Percentiles rank a stretch among this genome's conserved stretches.
These are phyloP conservation scores for Arabis hirsuta DNA, from an alignment of 345 rosid genomes.

Conservation along the genomic window DNA sequence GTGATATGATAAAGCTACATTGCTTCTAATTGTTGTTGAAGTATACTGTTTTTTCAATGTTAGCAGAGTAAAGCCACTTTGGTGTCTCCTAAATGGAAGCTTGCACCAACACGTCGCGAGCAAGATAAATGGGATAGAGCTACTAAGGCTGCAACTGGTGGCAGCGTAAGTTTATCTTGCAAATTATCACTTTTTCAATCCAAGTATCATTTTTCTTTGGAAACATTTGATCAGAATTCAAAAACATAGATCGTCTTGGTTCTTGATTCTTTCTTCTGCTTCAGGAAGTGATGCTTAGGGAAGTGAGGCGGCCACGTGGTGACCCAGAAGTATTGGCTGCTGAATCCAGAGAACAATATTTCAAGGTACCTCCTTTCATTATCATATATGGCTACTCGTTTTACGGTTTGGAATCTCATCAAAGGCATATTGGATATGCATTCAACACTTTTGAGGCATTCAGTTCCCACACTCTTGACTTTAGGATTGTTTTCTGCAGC, in stretches of 20 bases:
- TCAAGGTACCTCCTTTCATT: constrained; percentile 52
- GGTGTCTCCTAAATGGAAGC: constrained; percentile 58
- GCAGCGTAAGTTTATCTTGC: constrained; percentile 64
- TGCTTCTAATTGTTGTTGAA: constrained; percentile 7
- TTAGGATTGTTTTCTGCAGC: constrained; percentile 56
- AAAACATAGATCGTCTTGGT: constrained; percentile 22
- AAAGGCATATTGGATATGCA: constrained; percentile 10
- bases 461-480: background rate
- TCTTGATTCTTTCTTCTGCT: constrained; percentile 29
- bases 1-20: background rate
- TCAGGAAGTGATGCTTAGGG: constrained; percentile 75
- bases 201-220: background rate
- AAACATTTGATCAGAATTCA: constrained; percentile 6
- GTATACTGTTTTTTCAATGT: constrained; percentile 6
- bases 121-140: constrained; percentile 96
- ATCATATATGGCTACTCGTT: background rate
- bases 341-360: constrained; percentile 74
- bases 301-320: constrained; percentile 66
- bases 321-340: constrained; percentile 82
- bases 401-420: background rate
- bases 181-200: background rate
- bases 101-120: constrained; percentile 82
- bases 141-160: constrained; percentile 81
- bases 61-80: constrained; percentile 44
- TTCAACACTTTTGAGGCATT: background rate